Evolutionary conservation across 768 basidiomycete species (phyloP), one percentile per base, ranked within the genome.

Genomic region (Collybiopsis confluens): DNA sequence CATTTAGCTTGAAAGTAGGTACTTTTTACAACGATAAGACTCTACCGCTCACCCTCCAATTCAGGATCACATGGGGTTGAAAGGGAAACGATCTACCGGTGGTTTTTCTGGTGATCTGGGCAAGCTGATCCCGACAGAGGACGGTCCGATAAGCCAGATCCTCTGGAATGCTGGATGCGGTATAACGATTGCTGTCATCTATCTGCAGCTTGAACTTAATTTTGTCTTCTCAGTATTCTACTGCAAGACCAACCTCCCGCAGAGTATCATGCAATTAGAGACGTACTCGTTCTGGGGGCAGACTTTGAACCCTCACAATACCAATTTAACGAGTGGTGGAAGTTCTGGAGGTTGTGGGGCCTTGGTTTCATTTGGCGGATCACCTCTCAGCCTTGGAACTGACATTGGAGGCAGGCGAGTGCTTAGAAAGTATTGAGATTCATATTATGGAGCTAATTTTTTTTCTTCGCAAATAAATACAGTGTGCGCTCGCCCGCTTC

Each of bases 321-420:
- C 70, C 1, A 45, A 64, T 10, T 61, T 78, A 21, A 76, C 74
- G 0, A 62, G 71, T 1, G 80, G 81, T 11, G 81, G 81, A n/a
- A 79, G 77, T 9, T 75, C 74, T 2, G 80, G 80, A 6, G 80
- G 80, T 28, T 80, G 79, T 61, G 68, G 70, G 4, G 77, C 80
- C 0, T 59, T 81, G 1, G 49, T 81, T 2, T 76, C 76, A 3
- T 56, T 80, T 50, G 71, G 70, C 33, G 78, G 78, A 28, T 68
- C 71, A 20, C 72, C 73, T 26, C 56, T 80, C 26, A 75, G 79
- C 6, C 63, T 78, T 23, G 76, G 77, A 26, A 73, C 71, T 16
- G 64, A 62, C 56, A 67, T 72, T 42, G 64, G 69, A 20, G 73
- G 73, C 4, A 67, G 23, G 44, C 23, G 38, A 15, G 18, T 40